A percentile compares a stretch with the other conserved stretches of the same genome.
These are phyloP conservation scores for Xylariaceae sp. DNA, from an alignment of 2,329 filamentous ascomycete genomes.

Conservation along the genomic window DNA sequence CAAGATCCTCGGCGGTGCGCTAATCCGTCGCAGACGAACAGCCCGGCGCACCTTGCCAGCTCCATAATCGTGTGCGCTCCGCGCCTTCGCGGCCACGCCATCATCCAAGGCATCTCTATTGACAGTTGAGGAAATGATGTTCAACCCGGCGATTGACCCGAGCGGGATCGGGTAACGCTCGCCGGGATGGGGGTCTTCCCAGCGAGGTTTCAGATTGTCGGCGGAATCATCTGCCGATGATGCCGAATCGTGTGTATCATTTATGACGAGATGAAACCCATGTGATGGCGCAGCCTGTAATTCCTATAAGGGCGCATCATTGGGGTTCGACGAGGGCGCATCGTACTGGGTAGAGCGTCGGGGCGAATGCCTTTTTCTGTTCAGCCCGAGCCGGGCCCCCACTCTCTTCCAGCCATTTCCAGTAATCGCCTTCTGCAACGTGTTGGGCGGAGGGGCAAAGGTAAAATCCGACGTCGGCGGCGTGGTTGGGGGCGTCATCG, in stretches of 20 bases:
- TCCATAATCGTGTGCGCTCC: constrained; percentile 18
- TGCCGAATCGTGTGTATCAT: constrained; percentile 14
- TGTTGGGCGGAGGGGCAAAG: constrained; percentile 44
- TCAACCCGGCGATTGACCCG: constrained; percentile 16
- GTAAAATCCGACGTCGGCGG: constrained; percentile 56
- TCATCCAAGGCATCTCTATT: constrained; percentile 29
- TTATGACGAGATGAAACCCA: constrained; percentile 27
- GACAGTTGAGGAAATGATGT: constrained; percentile 11
- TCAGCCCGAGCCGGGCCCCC: constrained; percentile 52
- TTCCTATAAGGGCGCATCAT: constrained; percentile 44
- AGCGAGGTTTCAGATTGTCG: constrained; percentile 17
- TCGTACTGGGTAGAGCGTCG: constrained; percentile 35
- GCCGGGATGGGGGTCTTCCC: constrained; percentile 41
- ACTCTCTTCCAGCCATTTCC: constrained; percentile 59
- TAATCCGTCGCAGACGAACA: constrained; percentile 18
- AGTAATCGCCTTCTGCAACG: constrained; percentile 45
- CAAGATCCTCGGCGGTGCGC: constrained; percentile 20
- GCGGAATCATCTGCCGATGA: constrained; percentile 13
- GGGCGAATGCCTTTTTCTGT: constrained; percentile 42
- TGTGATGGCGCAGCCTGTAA: constrained; percentile 49
- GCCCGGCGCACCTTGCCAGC: constrained; percentile 15
- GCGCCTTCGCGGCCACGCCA: constrained; percentile 44
- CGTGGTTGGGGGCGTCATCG: constrained; percentile 67
- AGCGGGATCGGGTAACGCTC: constrained; percentile 29
- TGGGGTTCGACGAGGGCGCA: constrained; percentile 34